phyloP scores from a whole-genome alignment of 305 asterid species.

The Fraxinus sp. region DNA sequence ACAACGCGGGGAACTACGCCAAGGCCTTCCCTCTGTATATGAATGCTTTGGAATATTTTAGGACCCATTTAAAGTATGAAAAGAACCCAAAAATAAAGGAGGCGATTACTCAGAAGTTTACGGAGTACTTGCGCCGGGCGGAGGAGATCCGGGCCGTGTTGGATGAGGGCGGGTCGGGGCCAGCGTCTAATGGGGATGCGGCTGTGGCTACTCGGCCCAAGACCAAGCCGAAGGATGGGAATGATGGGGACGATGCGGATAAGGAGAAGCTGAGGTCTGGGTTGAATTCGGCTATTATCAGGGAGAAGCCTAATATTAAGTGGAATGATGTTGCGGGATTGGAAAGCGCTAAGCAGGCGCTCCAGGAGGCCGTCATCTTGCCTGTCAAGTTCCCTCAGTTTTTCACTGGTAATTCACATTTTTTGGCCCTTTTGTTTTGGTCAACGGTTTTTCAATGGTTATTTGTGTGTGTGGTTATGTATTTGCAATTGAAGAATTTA shows the following conservation, averaged over 20 bases:
- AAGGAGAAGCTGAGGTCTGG: conserved; percentile 1
- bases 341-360: conserved; percentile 1
- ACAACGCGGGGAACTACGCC: background rate
- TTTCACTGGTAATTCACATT: background rate
- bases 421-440: background rate
- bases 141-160: background rate
- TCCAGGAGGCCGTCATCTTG: background rate
- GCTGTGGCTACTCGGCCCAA: background rate
- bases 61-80: background rate
- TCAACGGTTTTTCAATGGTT: background rate
- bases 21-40: background rate
- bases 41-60: background rate
- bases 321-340: conserved; percentile 7
- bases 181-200: background rate
- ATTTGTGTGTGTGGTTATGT: background rate
- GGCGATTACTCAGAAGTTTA: background rate
- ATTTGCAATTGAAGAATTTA: background rate
- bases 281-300: background rate
- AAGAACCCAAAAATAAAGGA: background rate
- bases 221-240: background rate
- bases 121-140: background rate
- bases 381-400: background rate
- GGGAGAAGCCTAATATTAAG: conserved; percentile 6
- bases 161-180: background rate
- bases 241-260: background rate